phyloP scores from a whole-genome alignment of 2,329 filamentous ascomycete species.

The Apiospora aurea region DNA sequence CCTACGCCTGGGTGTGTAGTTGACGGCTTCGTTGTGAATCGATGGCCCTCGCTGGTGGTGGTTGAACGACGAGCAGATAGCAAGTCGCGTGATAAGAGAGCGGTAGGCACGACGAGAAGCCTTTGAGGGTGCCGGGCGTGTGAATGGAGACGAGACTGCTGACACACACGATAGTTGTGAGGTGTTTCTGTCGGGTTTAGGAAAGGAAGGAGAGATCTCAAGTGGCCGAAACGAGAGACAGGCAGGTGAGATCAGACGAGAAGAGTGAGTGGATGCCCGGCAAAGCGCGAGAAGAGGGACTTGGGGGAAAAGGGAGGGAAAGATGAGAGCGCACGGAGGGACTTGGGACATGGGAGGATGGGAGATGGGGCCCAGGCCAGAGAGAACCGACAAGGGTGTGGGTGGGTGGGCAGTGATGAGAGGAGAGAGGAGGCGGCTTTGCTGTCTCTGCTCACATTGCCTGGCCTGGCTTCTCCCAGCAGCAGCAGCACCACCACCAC shows the following conservation, averaged over 20 bases:
- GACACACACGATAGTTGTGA: slow-evolving; percentile 19
- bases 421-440: slow-evolving; percentile 6
- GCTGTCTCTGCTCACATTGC: slow-evolving; percentile 3
- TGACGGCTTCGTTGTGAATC: background rate
- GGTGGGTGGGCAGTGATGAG: slow-evolving; percentile 12
- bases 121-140: background rate
- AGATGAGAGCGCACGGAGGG: slow-evolving; percentile 21
- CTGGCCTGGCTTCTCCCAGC: background rate
- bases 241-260: slow-evolving; percentile 30
- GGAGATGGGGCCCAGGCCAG: slow-evolving; percentile 1
- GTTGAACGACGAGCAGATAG: background rate
- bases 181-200: slow-evolving; percentile 21
- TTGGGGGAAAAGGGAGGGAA: slow-evolving; percentile 24
- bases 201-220: slow-evolving; percentile 27
- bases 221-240: slow-evolving; percentile 29
- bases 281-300: slow-evolving; percentile 24
- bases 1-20: background rate
- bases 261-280: slow-evolving; percentile 30
- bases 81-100: background rate
- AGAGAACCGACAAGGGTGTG: background rate
- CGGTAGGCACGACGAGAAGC: slow-evolving; percentile 11
- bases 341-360: slow-evolving; percentile 21
- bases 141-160: slow-evolving; percentile 18
- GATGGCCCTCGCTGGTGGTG: background rate
- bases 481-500: background rate